These are phyloP conservation scores for Dysphania ambrosioides DNA, from an alignment of 148 eudicot genomes.

Conservation along the genomic window DNA sequence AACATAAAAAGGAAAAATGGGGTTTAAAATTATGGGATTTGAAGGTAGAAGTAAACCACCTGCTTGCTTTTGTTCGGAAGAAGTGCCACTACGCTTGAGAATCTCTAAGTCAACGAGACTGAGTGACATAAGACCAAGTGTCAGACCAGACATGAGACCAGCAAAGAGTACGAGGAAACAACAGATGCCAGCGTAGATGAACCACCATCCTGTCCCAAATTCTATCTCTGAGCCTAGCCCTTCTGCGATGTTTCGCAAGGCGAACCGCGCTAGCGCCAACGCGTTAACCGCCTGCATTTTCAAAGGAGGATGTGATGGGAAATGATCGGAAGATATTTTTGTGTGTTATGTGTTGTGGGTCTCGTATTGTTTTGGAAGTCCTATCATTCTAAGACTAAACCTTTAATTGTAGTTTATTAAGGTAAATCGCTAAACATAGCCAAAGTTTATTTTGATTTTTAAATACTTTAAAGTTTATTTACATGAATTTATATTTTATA, in stretches of 20 bases:
- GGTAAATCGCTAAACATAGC: too few species aligned
- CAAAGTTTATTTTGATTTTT: too few species aligned
- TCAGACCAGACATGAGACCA: constrained; percentile 89
- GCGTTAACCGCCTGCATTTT: constrained; percentile 54
- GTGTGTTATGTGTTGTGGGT: too few species aligned
- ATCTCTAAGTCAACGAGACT: constrained; percentile 93
- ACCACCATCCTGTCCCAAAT: constrained; percentile 66
- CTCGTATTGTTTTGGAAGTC: too few species aligned
- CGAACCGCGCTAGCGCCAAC: constrained; percentile 38
- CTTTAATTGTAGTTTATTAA: too few species aligned
- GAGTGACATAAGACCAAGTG: constrained; percentile 86
- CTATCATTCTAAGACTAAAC: too few species aligned
- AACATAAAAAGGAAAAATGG: too few species aligned
- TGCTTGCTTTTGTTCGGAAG: constrained; percentile 71
- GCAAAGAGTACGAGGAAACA: constrained; percentile 67
- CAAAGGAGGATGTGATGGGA: background rate
- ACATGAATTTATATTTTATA: too few species aligned
- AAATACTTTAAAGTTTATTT: too few species aligned
- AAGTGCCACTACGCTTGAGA: constrained; percentile 75
- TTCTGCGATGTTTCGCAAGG: constrained; percentile 19
- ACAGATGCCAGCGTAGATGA: constrained; percentile 59
- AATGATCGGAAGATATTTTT: too few species aligned
- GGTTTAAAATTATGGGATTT: too few species aligned
- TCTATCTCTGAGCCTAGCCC: constrained; percentile 35
- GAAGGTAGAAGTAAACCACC: constrained; percentile 32